These are phyloP conservation scores for Zygosaccharomyces bailii DNA, from an alignment of 805 yeast species.

Conservation along the genomic window DNA sequence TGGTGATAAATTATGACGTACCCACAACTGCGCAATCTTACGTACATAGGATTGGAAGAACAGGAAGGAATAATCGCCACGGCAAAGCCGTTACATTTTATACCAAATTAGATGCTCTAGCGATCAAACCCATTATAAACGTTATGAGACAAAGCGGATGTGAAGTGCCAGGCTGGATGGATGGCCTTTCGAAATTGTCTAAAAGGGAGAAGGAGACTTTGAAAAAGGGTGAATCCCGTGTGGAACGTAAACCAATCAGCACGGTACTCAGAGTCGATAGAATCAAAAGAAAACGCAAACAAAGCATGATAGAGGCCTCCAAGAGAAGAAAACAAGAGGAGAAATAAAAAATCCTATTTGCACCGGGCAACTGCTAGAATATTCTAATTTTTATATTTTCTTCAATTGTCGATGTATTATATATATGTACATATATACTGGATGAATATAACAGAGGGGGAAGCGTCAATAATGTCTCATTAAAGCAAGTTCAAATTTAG, in stretches of 20 bases:
- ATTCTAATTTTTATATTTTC: neutral
- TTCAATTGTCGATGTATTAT: constrained; percentile 12
- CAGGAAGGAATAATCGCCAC: constrained; percentile 88
- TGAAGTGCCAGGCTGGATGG: constrained; percentile 77
- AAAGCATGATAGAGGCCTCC: constrained; percentile 73
- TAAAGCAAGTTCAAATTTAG: constrained; percentile 7
- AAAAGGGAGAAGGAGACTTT: constrained; percentile 59
- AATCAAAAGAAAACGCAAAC: constrained; percentile 57
- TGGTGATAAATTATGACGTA: constrained; percentile 94
- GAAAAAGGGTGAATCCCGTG: constrained; percentile 47
- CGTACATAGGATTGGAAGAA: constrained; percentile 97
- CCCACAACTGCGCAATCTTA: constrained; percentile 92
- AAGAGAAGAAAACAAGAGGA: constrained; percentile 50
- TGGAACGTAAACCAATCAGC: constrained; percentile 68
- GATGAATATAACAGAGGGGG: constrained; percentile 16
- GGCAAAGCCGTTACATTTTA: constrained; percentile 91
- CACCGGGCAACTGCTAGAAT: too few relatives aligned
- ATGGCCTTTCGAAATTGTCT: constrained; percentile 59
- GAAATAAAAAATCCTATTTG: too few relatives aligned
- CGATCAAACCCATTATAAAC: constrained; percentile 79
- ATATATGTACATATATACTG: constrained; percentile 15
- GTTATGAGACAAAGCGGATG: constrained; percentile 94
- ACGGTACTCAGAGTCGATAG: constrained; percentile 74
- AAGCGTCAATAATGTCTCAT: constrained; percentile 7
- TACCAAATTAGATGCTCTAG: constrained; percentile 79